Percentiles rank a stretch among this genome's conserved stretches.
These are phyloP conservation scores for Fraxinus excelsior DNA, from an alignment of 257 asterid species.

Conservation along the genomic window DNA sequence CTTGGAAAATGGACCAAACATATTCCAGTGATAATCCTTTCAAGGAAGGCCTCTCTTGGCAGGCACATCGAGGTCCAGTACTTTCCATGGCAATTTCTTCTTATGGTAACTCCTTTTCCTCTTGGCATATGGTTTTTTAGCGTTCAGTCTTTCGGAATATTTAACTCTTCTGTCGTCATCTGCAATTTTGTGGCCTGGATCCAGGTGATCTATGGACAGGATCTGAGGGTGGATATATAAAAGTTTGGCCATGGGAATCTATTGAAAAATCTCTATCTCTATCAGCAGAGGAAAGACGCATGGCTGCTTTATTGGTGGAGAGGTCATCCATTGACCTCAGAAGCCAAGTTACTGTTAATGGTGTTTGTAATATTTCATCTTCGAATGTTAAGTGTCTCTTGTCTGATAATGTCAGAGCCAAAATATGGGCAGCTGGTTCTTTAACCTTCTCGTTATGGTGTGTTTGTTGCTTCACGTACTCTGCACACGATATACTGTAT, in stretches of 20 bases:
- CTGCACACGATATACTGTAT: not conserved
- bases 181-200: conserved; percentile 21
- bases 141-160: not conserved
- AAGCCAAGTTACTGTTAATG: conserved; percentile 87
- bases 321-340: conserved; percentile 72
- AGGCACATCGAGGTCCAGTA: conserved; percentile 87
- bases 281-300: conserved; percentile 76
- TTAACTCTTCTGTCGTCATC: conserved; percentile 8
- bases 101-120: conserved; percentile 59
- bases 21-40: conserved; percentile 57
- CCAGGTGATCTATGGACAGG: conserved; percentile 97
- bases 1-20: conserved; percentile 83
- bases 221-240: conserved; percentile 70
- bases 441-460: conserved; percentile 85
- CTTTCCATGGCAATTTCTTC: conserved; percentile 74
- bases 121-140: not conserved
- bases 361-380: conserved; percentile 76
- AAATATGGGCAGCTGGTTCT: conserved; percentile 84
- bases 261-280: conserved; percentile 78
- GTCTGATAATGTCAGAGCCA: conserved; percentile 64
- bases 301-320: conserved; percentile 86
- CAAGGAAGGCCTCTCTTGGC: conserved; percentile 88
- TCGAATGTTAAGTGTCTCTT: conserved; percentile 78
- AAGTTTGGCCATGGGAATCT: conserved; percentile 92
- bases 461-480: conserved; percentile 6